Conservation (phyloP, 2,329 filamentous ascomycete species). For the Fusarium chlamydosporum region DNA sequence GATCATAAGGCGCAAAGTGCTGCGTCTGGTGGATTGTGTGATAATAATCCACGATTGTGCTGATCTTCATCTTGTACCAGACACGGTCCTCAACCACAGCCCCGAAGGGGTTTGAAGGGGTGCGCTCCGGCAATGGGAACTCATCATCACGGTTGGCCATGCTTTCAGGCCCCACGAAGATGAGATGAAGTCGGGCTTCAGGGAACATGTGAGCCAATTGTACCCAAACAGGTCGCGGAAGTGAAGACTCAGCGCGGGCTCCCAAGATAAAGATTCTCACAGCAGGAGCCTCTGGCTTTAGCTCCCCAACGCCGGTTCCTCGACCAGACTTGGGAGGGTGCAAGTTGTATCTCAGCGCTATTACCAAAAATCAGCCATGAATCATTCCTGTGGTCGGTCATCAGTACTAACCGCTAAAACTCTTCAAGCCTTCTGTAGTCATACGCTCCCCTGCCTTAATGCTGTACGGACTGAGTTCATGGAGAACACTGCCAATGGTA, state of each 20-base stretch:
- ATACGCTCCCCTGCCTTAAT: slow-evolving; percentile 81
- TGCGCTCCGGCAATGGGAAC: slow-evolving; percentile 90
- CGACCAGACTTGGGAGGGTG: slow-evolving; percentile 88
- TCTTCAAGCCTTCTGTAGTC: slow-evolving; percentile 91
- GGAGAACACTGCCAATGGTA: slow-evolving; percentile 90
- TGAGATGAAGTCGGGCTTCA: slow-evolving; percentile 87
- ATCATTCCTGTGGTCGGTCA: background rate
- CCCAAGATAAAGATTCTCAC: slow-evolving; percentile 94
- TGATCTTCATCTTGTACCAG: slow-evolving; percentile 92
- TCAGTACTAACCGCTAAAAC: slow-evolving; percentile 81
- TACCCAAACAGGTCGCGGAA: slow-evolving; percentile 93
- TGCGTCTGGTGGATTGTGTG: slow-evolving; percentile 94
- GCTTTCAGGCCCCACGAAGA: slow-evolving; percentile 95
- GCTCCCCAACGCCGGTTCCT: slow-evolving; percentile 79
- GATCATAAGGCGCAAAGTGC: slow-evolving; percentile 93
- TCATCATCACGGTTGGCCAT: slow-evolving; percentile 96
- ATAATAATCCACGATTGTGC: slow-evolving; percentile 98
- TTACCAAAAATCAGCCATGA: slow-evolving; percentile 15
- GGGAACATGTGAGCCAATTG: slow-evolving; percentile 96
- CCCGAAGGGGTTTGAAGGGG: slow-evolving; percentile 88
- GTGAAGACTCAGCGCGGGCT: slow-evolving; percentile 95
- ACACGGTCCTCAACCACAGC: slow-evolving; percentile 94
- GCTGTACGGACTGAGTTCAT: slow-evolving; percentile 94
- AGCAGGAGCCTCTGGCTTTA: slow-evolving; percentile 87
- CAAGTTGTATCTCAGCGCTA: slow-evolving; percentile 91